Evolutionary conservation across 2,329 filamentous ascomycete species (phyloP).

Genomic region (Penicillium freii): DNA sequence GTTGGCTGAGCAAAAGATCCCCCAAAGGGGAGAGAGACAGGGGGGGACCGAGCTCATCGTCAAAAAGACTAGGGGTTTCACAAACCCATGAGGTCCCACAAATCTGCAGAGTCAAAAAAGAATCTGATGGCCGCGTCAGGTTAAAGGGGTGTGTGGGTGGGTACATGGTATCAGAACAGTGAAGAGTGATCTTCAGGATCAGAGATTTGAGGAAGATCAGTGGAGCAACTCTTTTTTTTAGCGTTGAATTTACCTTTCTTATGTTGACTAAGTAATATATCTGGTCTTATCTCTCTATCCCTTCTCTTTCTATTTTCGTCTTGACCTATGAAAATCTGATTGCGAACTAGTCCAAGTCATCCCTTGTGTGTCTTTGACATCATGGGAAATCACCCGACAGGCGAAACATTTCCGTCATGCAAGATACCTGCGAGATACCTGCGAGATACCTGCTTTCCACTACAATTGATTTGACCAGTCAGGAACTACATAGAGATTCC

Average conservation of each 20-base stretch:
- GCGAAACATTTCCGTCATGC: constrained; percentile 6
- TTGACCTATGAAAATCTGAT: background rate
- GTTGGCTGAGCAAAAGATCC: background rate
- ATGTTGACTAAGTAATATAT: background rate
- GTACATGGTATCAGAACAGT: background rate
- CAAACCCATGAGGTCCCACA: constrained; percentile 11
- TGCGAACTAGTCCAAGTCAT: constrained; percentile 1
- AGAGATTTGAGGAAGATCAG: constrained; percentile 9
- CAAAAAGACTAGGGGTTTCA: constrained; percentile 9
- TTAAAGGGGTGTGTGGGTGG: background rate
- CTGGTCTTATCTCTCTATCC: background rate
- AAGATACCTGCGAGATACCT: constrained; percentile 2
- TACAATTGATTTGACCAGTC: background rate
- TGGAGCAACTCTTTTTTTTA: constrained; percentile 6
- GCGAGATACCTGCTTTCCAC: background rate
- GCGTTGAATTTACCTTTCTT: background rate
- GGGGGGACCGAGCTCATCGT: constrained; percentile 4
- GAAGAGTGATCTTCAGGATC: constrained; percentile 7
- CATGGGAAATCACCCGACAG: constrained; percentile 10
- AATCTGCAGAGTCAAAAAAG: constrained; percentile 2
- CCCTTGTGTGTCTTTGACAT: constrained; percentile 7
- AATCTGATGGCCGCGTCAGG: constrained; percentile 2
- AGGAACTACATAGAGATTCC: background rate
- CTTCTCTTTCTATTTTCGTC: background rate
- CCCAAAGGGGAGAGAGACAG: constrained; percentile 1